phyloP scores from a whole-genome alignment of 257 asterid genomes.

The Cinchona pubescens region DNA sequence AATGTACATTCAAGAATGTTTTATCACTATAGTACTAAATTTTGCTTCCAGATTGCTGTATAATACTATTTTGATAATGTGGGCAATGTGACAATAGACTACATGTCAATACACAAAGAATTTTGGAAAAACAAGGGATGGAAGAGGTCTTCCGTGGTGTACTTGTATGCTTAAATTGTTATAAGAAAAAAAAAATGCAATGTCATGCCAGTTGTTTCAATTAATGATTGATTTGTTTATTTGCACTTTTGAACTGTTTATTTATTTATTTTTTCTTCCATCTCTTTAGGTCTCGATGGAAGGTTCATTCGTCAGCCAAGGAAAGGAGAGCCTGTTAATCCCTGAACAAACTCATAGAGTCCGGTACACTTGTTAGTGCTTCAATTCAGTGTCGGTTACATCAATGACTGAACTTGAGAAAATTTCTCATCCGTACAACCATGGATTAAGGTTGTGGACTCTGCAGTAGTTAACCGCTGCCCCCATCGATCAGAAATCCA shows the following conservation, averaged over 20 bases:
- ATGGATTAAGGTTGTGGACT: conserved; percentile 64
- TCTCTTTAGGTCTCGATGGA: conserved; percentile 55
- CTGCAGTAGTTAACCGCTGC: conserved; percentile 62
- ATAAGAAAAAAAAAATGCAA: neutral
- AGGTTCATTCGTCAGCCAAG: conserved; percentile 55
- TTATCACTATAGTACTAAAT: neutral
- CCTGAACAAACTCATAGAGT: conserved; percentile 49
- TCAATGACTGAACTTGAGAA: conserved; percentile 1
- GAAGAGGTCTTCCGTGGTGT: neutral
- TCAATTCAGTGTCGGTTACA: conserved; percentile 1
- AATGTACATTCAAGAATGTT: neutral
- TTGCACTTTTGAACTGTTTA: neutral
- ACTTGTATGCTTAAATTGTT: neutral
- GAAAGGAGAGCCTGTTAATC: conserved; percentile 82
- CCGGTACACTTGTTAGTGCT: conserved; percentile 39
- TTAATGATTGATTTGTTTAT: neutral
- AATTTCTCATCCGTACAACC: conserved; percentile 20
- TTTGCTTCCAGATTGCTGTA: neutral
- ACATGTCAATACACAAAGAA: neutral
- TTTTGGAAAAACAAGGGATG: neutral
- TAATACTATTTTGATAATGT: neutral
- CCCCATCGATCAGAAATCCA: conserved; percentile 90
- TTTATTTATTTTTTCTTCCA: neutral
- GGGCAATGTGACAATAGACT: neutral
- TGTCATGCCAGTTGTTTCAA: neutral